Base-by-base conservation (phyloP, 305 asterid species). In the Rubia peregrina region DNA sequence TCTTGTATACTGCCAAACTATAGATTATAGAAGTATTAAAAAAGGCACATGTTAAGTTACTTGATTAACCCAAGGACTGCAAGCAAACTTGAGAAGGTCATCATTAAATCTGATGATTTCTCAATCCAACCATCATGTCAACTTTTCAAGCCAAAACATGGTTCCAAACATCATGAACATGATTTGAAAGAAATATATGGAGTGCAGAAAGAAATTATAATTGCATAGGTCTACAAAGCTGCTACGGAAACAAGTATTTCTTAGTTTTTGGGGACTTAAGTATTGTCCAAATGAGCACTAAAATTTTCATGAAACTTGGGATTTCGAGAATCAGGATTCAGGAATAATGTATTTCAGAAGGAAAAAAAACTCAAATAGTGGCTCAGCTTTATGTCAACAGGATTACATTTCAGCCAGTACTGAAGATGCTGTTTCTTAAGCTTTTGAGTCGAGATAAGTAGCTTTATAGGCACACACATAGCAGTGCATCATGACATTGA, bases 371-470 rank as follows among this genome's bases (percentile, higher is more conserved):
- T 67, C 44, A 68, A 7, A 49, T 26, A 67, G 33, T 33, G 26
- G 17, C 44, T 61, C 62, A 51, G 36, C 12, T 61, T 67, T 9
- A 51, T 43, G 19, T 17, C 36, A 33, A 24, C 11, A 33, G 62
- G 33, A 48, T 51, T 51, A 41, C 14, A 49, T 60, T 17, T 68
- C 72, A 51, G 72, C 48, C 42, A 30, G 33, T 49, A 33, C 43
- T 33, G 36, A 17, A 10, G 19, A 53, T 46, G 63, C 10, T 51
- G 51, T 42, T n/a, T 53, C 63, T 33, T 44, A 53, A 68, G 24
- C 13, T 68, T 53, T n/a, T n/a, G n/a, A n/a, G n/a, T 53, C 53
- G 21, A 26, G 12, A 8, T 1, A 44, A 24, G 57, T 16, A 43
- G 60, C 42, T 19, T 21, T 44, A 44, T 30, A 26, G 44, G 60